Evolutionary conservation across 148 eudicot species (phyloP), one percentile per base, ranked within the genome.

Genomic region (Chenopodium berlandieri): DNA sequence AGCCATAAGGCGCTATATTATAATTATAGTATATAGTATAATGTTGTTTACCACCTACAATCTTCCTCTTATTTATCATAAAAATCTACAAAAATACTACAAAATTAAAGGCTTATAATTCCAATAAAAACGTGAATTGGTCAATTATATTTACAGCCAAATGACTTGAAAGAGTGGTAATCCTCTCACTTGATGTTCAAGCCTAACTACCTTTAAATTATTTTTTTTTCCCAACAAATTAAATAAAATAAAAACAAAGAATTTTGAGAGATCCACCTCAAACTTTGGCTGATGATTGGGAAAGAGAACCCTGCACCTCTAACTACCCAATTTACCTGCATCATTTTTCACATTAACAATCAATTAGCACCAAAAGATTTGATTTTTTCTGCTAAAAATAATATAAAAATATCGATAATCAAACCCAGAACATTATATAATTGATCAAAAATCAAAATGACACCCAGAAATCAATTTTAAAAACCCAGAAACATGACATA

Each of bases 261-360:
- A 78, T 20, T 47, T 71, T 25, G 65, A 25, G 54, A 60, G 54
- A 67, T 52, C 70, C 69, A 66, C 68, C 70, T 78, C 47, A 22
- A 78, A 32, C 10, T 67, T 70, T 30, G 74, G 79, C 72, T 65
- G 58, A 12, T 31, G 32, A 37, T 44, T 30, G 30, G 54, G 48
- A 73, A 64, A 80, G 34, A 54, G 7, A 77, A 20, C 84, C 78
- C 83, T 77, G 86, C 86, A 81, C 82, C 80, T 79, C 76, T 73
- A 65, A 48, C 78, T 73, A 79, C 78, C 80, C 80, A 70, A 76
- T 12, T 56, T 81, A 72, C 54, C 83, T 81, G 78, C 81, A 84
- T 2, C 62, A 80, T 58, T 71, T 11, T 64, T 66, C 68, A 40
- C 40, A 63, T 30, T 31, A 79, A 22, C 22, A 16, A 62, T 20